Evolutionary conservation across 768 basidiomycete species (phyloP), one percentile per base, ranked within the genome.

Genomic region (Macrolepiota albuminosa): DNA sequence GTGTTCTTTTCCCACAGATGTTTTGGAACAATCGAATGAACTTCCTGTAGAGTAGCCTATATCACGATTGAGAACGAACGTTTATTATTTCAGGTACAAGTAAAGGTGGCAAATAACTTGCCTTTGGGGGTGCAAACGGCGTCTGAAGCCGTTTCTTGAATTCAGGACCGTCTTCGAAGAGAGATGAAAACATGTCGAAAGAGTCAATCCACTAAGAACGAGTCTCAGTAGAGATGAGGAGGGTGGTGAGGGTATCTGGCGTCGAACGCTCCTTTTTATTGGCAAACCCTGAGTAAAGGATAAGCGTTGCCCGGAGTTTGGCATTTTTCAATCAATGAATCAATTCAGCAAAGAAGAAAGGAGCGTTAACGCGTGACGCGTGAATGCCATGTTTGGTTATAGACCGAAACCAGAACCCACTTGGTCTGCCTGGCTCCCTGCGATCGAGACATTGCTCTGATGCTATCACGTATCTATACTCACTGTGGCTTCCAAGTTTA

Each of bases 1-100:
- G 84, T 85, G 49, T 75, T 75, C 62, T 81, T 83, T 61, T 80
- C 63, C 66, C 79, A 78, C 14, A 85, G 73, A 58, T 77, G 78
- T 39, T 78, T 78, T 0, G 84, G 84, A 8, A 87, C 75, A 2
- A 77, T 78, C 0, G 80, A 75, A 51, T 78, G 82, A 14, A 85
- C 70, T 49, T 85, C 78, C 6, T 75, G 63, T 31, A 85, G 60
- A 18, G 82, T 82, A 26, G 75, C 73, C 80, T 81, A 21, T 40
- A 31, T 5, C 29, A 29, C 21, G 21, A 21, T 21, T 21, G 21
- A 21, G 21, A 21, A 21, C 21, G 21, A 21, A 21, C 29, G 29
- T 29, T 29, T 29, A 29, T 29, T 29, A 29, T 3, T 29, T 29
- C 29, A 29, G 29, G 4, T 29, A 29, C 3, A 18, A 10, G 31